Evolutionary conservation across 441 rosid species (phyloP).

Genomic region (Populus hybrid): DNA sequence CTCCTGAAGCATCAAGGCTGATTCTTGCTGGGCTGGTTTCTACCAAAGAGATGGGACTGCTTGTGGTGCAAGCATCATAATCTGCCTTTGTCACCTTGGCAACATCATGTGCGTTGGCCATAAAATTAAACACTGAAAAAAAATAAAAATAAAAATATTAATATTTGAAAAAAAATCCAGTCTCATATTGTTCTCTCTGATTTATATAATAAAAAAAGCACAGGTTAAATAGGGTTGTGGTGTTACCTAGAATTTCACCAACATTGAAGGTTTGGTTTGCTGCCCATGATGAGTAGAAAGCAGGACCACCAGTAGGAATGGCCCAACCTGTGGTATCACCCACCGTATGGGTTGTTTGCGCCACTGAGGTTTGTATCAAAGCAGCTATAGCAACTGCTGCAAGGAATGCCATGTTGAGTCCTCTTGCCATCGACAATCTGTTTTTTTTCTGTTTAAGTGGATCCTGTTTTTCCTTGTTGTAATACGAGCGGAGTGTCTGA

Average conservation of each 20-base stretch:
- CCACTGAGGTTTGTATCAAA: conserved; percentile 27
- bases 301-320: conserved; percentile 17
- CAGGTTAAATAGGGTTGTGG: background rate
- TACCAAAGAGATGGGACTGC: background rate
- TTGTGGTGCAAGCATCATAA: conserved; percentile 30
- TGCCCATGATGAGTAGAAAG: conserved; percentile 35
- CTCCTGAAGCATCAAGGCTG: conserved; percentile 30
- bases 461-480: background rate
- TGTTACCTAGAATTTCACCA: conserved; percentile 36
- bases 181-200: too few species aligned
- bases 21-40: conserved; percentile 33
- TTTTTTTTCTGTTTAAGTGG: background rate
- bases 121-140: conserved; percentile 38
- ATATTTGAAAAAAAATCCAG: background rate
- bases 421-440: conserved; percentile 28
- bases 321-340: conserved; percentile 43
- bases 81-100: conserved; percentile 29
- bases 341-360: conserved; percentile 34
- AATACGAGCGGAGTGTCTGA: background rate
- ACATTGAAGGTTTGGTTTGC: conserved; percentile 11
- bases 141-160: background rate
- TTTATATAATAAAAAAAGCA: background rate
- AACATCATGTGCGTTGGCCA: conserved; percentile 27
- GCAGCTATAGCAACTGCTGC: conserved; percentile 18
- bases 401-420: conserved; percentile 11